A percentile compares a stretch with the other conserved stretches of the same genome.
phyloP scores from a whole-genome alignment of 192 early-diverging fungal genomes.

The Coemansia erecta region DNA sequence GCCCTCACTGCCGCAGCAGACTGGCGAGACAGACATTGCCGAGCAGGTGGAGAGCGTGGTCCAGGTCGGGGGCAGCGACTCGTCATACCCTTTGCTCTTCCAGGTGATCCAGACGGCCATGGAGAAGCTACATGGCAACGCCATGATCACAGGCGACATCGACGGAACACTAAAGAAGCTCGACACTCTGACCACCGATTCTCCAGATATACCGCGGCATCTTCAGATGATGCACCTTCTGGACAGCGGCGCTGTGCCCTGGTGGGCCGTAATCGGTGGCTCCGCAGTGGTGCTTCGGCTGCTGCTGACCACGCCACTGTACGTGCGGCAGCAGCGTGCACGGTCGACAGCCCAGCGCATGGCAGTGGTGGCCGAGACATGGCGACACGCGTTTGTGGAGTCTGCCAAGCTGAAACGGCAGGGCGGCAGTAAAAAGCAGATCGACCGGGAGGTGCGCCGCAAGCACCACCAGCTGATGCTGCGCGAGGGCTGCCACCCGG shows the following conservation, averaged over 20 bases:
- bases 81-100: conserved; percentile 12
- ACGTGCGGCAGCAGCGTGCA: conserved; percentile 34
- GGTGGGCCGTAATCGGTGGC: conserved; percentile 40
- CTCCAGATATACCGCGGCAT: not conserved
- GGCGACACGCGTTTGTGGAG: conserved; percentile 10
- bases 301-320: conserved; percentile 19
- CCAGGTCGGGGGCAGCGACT: conserved; percentile 2
- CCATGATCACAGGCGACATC: conserved; percentile 2
- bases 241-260: conserved; percentile 16
- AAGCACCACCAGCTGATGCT: conserved; percentile 35
- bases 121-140: conserved; percentile 31
- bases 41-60: not conserved
- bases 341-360: conserved; percentile 5
- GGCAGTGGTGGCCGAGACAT: conserved; percentile 5
- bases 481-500: conserved; percentile 39
- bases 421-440: not conserved
- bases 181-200: not conserved
- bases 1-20: not conserved
- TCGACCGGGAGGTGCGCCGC: conserved; percentile 3
- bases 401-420: conserved; percentile 11
- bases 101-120: conserved; percentile 20
- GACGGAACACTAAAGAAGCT: not conserved
- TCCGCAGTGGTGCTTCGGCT: conserved; percentile 16
- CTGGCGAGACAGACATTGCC: not conserved
- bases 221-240: not conserved